phyloP scores from a whole-genome alignment of 1,284 basidiomycete species.

The Malassezia japonica region DNA sequence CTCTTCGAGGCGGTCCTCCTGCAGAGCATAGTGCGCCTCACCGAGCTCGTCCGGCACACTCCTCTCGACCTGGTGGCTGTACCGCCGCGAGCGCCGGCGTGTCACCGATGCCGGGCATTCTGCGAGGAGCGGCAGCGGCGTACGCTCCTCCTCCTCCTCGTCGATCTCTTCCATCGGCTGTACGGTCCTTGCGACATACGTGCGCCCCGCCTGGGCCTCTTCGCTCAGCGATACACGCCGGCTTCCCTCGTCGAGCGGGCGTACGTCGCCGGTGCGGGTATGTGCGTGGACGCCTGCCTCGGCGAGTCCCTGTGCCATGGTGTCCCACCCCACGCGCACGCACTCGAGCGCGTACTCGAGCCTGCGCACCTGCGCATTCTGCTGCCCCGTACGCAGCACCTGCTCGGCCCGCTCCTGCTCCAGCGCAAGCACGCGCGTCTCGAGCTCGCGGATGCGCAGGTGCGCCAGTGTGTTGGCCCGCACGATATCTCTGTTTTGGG shows the following conservation, averaged over 20 bases:
- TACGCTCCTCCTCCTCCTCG: conserved; percentile 18
- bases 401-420: conserved; percentile 32
- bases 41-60: not conserved
- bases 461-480: conserved; percentile 36
- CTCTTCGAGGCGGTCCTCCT: not conserved
- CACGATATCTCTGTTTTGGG: conserved; percentile 45
- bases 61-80: not conserved
- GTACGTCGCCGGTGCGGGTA: not conserved
- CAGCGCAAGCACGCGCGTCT: conserved; percentile 29
- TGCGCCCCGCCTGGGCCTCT: conserved; percentile 14
- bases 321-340: conserved; percentile 32
- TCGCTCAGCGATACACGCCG: conserved; percentile 14
- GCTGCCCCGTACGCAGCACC: conserved; percentile 15
- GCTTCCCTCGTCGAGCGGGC: not conserved
- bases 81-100: conserved; percentile 7
- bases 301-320: conserved; percentile 27
- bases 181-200: conserved; percentile 19
- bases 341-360: conserved; percentile 27
- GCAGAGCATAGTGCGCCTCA: no score
- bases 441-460: conserved; percentile 39
- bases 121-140: conserved; percentile 7
- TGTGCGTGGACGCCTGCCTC: conserved; percentile 9
- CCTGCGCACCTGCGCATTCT: conserved; percentile 23
- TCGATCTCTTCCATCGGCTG: conserved; percentile 20
- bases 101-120: conserved; percentile 13